Evolutionary conservation across 176 grass and related monocot species (phyloP), one percentile per base, ranked within the genome.

Genomic region (Bothriochloa decipiens): DNA sequence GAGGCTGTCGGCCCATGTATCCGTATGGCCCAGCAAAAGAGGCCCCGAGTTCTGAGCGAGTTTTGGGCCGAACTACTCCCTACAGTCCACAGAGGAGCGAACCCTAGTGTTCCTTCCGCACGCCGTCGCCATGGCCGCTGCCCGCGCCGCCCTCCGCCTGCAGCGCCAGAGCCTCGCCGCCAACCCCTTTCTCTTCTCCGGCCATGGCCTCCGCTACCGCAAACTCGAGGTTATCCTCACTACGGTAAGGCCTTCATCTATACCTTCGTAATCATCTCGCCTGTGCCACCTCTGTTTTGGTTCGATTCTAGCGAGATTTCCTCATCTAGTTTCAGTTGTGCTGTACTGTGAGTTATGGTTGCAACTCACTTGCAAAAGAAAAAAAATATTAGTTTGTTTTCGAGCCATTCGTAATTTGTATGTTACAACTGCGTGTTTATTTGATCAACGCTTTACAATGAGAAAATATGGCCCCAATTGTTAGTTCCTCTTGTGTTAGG

Each of bases 211-310:
- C 50, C 89, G 96, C 8, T 90, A 87, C 70, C 91, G 96, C 37
- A 95, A 94, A 86, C 86, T 98, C 13, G 96, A 98, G 80, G 93
- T 98, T 77, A 95, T 98, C 83, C 96, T 95, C 75, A 98, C 96
- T 75, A 98, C 78, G 96, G 96, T 95, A 90, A 90, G 22, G 28
- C 2, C 27, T 57, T n/a, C 18, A 53, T 11, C 33, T 29, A 10
- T 39, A 37, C 26, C 7, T 14, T 55, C 76, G 10, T 23, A 55
- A 22, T 55, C 18, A 55, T 55, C 46, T 36, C 32, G 18, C 29
- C 11, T 3, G 53, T 7, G 20, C 8, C 20, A 58, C 22, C 22
- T 61, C 57, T 11, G 20, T 11, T 61, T 25, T 20, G 3, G 10
- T 58, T n/a, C 20, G 6, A 7, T 68, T 75, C 5, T 23, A 52